These are phyloP conservation scores for Meyerozyma athensensis DNA, from an alignment of 1,139 yeast genomes.

Conservation along the genomic window DNA sequence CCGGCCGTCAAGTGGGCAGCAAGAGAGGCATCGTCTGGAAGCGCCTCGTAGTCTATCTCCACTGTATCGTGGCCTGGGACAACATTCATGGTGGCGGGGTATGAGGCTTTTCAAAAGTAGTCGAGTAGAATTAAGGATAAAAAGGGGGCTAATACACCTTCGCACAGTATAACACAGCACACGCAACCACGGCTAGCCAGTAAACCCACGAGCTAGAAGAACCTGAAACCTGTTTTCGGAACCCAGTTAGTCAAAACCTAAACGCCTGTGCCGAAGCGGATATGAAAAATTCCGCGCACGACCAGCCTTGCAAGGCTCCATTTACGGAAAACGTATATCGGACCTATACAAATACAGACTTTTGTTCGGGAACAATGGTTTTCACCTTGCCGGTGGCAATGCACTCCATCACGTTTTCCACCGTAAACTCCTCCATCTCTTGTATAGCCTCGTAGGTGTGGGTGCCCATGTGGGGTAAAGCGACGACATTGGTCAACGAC, in stretches of 20 bases:
- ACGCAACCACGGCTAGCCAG: too few species aligned
- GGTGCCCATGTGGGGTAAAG: conserved; percentile 84
- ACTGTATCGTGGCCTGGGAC: conserved; percentile 23
- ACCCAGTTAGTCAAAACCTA: too few species aligned
- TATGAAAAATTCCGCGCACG: conserved; percentile 4
- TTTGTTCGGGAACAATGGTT: conserved; percentile 65
- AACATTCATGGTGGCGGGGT: neutral
- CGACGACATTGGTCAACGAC: conserved; percentile 52
- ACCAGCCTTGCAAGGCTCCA: neutral
- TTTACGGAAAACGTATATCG: neutral
- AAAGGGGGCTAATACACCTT: too few species aligned
- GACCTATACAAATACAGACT: conserved; percentile 8
- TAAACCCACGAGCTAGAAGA: too few species aligned
- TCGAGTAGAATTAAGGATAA: too few species aligned
- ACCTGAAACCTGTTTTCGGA: too few species aligned
- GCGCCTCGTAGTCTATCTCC: conserved; percentile 82
- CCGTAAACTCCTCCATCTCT: conserved; percentile 54
- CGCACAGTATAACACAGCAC: too few species aligned
- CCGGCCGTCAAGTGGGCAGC: conserved; percentile 85
- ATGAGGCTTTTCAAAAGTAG: too few species aligned
- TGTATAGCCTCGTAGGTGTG: conserved; percentile 54
- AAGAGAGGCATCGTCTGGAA: conserved; percentile 84
- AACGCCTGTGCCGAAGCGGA: conserved; percentile 4
- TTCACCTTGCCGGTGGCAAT: conserved; percentile 57
- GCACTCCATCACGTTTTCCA: conserved; percentile 40